Conservation (phyloP, 78 protist species). For the Polysphondylium violaceum region DNA sequence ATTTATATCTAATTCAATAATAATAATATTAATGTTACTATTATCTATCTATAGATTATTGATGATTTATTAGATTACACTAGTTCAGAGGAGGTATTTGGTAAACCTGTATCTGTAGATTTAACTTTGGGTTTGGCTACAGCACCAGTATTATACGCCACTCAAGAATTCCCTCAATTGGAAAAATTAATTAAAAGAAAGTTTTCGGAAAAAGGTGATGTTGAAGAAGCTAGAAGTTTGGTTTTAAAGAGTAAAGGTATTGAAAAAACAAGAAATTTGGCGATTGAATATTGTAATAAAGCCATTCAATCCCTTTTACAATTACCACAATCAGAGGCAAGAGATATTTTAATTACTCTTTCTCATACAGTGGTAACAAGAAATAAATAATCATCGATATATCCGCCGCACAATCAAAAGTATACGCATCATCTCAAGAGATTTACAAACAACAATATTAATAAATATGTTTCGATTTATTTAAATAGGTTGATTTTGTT, state of each 20-base stretch:
- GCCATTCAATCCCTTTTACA: constrained; percentile 31
- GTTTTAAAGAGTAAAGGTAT: constrained; percentile 65
- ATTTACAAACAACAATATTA: too few species aligned
- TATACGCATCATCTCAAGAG: too few species aligned
- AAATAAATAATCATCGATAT: constrained; percentile 26
- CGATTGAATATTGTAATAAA: constrained; percentile 25
- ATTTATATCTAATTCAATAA: neutral
- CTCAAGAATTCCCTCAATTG: constrained; percentile 87
- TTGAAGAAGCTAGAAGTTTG: constrained; percentile 54
- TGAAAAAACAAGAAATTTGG: constrained; percentile 64
- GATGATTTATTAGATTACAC: constrained; percentile 95
- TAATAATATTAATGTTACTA: neutral
- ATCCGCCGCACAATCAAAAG: too few species aligned
- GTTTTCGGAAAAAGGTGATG: constrained; percentile 85
- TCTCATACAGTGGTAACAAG: constrained; percentile 59
- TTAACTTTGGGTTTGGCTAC: constrained; percentile 90
- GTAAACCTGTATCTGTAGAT: constrained; percentile 90
- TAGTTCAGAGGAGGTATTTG: constrained; percentile 54
- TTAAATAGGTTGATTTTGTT: too few species aligned
- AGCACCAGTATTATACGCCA: constrained; percentile 93
- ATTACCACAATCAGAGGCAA: constrained; percentile 49
- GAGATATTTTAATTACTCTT: constrained; percentile 53
- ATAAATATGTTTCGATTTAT: too few species aligned
- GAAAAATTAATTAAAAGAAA: constrained; percentile 80
- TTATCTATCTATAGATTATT: constrained; percentile 47